These are phyloP conservation scores for Caryopteris hybrid DNA, from an alignment of 305 asterid species.

Conservation along the genomic window DNA sequence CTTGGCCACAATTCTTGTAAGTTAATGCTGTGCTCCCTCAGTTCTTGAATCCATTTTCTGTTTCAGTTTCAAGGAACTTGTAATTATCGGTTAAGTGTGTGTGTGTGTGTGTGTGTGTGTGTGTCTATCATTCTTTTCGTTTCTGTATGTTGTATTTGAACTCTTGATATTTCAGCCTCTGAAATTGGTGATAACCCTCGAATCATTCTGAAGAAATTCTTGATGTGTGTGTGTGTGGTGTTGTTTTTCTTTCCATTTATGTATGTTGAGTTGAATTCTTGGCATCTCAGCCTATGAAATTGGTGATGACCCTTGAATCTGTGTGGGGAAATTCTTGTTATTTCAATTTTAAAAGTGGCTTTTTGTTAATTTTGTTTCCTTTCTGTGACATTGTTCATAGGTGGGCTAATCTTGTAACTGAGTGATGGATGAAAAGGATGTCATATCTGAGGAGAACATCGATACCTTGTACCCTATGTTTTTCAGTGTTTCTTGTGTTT, in stretches of 20 bases:
- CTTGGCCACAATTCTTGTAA: constrained; percentile 28
- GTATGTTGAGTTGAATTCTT: background rate
- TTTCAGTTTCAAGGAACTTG: constrained; percentile 4
- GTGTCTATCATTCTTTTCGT: background rate
- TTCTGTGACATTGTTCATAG: constrained; percentile 20
- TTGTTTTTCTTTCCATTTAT: background rate
- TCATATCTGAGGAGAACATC: constrained; percentile 31
- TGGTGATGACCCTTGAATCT: background rate
- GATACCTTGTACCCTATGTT: constrained; percentile 57
- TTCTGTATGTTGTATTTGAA: background rate
- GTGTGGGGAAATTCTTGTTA: background rate
- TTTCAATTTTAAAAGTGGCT: background rate
- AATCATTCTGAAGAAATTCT: background rate
- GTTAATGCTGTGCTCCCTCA: constrained; percentile 12
- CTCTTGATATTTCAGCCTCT: background rate
- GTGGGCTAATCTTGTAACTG: constrained; percentile 11
- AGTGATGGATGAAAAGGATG: constrained; percentile 59
- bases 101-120: background rate
- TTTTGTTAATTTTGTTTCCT: background rate
- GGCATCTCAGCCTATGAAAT: background rate
- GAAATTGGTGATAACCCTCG: background rate
- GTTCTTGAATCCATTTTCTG: background rate
- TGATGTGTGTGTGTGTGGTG: background rate
- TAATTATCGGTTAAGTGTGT: background rate
- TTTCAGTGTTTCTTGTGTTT: constrained; percentile 78